Percentiles rank a stretch among this genome's conserved stretches.
phyloP scores from a whole-genome alignment of 2,329 filamentous ascomycete genomes.

The Pseudofabraea citricarpa region DNA sequence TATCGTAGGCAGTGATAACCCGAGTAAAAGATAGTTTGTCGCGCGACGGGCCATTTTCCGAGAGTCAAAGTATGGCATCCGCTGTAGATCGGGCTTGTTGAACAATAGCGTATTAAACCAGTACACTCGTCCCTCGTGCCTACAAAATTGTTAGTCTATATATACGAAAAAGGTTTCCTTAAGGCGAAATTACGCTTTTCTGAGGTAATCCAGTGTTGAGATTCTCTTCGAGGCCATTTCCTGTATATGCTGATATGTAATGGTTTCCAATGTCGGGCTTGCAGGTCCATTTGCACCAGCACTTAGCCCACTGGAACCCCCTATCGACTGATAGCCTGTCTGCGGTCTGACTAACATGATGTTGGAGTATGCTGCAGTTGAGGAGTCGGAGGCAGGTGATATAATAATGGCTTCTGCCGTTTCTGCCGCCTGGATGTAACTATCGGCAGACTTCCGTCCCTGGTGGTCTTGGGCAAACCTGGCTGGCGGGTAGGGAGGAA shows the following conservation, averaged over 20 bases:
- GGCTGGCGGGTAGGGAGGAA: conserved; percentile 3
- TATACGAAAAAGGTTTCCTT: too few species aligned
- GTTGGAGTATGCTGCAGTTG: conserved; percentile 22
- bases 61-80: conserved; percentile 80
- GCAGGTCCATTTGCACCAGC: conserved; percentile 10
- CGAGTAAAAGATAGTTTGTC: conserved; percentile 89
- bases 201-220: conserved; percentile 86
- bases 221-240: conserved; percentile 89
- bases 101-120: conserved; percentile 99
- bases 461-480: conserved; percentile 3
- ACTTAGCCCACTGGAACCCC: conserved; percentile 11
- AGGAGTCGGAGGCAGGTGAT: conserved; percentile 14
- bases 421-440: conserved; percentile 13
- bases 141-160: conserved; percentile 31
- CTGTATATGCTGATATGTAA: conserved; percentile 60
- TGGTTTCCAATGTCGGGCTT: conserved; percentile 28
- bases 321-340: conserved; percentile 19
- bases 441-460: conserved; percentile 15
- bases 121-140: conserved; percentile 89
- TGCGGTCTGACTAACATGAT: conserved; percentile 24
- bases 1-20: conserved; percentile 83
- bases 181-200: conserved; percentile 83
- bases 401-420: conserved; percentile 10
- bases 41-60: conserved; percentile 84
- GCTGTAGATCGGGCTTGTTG: conserved; percentile 71